Evolutionary conservation across 164 flowering plant species (phyloP).

Genomic region (Chloranthus sessilifolius): DNA sequence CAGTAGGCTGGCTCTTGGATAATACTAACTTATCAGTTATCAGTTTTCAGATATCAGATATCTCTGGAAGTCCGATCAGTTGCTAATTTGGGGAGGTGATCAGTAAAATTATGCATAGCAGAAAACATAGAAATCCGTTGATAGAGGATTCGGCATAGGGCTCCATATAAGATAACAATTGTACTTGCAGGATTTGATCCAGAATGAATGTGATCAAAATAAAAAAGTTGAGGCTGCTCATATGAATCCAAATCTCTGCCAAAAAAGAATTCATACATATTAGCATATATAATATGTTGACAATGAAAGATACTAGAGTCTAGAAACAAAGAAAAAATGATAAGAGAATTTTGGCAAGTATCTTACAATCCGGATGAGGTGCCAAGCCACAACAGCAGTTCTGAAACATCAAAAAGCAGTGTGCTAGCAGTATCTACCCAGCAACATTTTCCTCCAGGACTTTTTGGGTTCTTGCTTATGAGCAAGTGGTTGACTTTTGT

Average conservation of each 20-base stretch:
- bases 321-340: neutral
- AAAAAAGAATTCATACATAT: conserved; percentile 9
- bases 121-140: too few relatives aligned
- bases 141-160: too few relatives aligned
- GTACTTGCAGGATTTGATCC: conserved; percentile 55
- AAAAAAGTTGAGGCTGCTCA: conserved; percentile 84
- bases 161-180: conserved; percentile 80
- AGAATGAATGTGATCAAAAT: conserved; percentile 80
- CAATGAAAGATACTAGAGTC: neutral
- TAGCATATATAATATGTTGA: too few relatives aligned
- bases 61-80: too few relatives aligned
- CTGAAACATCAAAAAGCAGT: conserved; percentile 61
- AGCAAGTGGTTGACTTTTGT: conserved; percentile 35
- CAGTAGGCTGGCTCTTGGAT: too few relatives aligned
- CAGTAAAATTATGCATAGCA: too few relatives aligned
- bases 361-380: conserved; percentile 36
- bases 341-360: neutral
- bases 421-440: conserved; percentile 88
- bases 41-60: too few relatives aligned
- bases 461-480: conserved; percentile 49
- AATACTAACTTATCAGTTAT: too few relatives aligned
- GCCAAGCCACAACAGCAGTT: conserved; percentile 58
- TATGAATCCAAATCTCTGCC: conserved; percentile 46
- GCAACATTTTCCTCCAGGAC: conserved; percentile 77
- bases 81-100: too few relatives aligned